Conservation (phyloP, 177 flowering plant genomes). For the Vitis hybrid region DNA sequence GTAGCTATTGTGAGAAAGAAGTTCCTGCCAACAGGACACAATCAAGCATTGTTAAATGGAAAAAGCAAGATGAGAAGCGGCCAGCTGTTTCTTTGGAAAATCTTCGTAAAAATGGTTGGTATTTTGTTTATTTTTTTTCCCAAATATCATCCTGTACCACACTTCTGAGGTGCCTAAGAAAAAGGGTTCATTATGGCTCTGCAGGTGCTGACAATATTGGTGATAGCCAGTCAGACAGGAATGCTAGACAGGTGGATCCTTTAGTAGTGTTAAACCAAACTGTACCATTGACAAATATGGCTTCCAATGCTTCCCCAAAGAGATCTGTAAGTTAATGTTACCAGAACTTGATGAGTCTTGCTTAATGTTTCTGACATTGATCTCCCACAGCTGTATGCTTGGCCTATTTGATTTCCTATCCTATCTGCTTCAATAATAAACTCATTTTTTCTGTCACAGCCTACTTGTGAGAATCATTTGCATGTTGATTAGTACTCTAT, state of each 20-base stretch:
- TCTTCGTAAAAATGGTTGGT: slow-evolving; percentile 25
- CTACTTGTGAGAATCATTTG: neutral
- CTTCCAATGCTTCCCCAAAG: slow-evolving; percentile 13
- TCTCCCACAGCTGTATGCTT: neutral
- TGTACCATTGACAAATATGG: slow-evolving; percentile 7
- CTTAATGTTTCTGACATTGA: neutral
- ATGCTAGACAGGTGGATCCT: slow-evolving; percentile 18
- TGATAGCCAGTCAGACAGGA: slow-evolving; percentile 25
- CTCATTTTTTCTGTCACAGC: neutral
- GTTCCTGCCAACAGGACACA: slow-evolving; percentile 13
- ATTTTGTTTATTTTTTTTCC: slow-evolving; percentile 10
- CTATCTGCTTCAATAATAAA: neutral
- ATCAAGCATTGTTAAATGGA: slow-evolving; percentile 11
- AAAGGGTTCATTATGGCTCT: slow-evolving; percentile 9
- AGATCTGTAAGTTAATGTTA: slow-evolving; percentile 34
- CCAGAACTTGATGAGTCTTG: neutral
- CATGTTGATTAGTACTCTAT: neutral
- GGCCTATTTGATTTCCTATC: neutral
- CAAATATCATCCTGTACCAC: neutral
- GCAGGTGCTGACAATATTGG: slow-evolving; percentile 30
- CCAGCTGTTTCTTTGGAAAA: slow-evolving; percentile 22
- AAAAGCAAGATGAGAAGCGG: slow-evolving; percentile 21
- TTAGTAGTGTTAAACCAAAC: slow-evolving; percentile 12
- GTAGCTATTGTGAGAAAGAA: slow-evolving; percentile 13
- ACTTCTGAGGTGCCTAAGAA: slow-evolving; percentile 1